Evolutionary conservation across 2,329 filamentous ascomycete species (phyloP).

Genomic region (Lasiodiplodia sp.): DNA sequence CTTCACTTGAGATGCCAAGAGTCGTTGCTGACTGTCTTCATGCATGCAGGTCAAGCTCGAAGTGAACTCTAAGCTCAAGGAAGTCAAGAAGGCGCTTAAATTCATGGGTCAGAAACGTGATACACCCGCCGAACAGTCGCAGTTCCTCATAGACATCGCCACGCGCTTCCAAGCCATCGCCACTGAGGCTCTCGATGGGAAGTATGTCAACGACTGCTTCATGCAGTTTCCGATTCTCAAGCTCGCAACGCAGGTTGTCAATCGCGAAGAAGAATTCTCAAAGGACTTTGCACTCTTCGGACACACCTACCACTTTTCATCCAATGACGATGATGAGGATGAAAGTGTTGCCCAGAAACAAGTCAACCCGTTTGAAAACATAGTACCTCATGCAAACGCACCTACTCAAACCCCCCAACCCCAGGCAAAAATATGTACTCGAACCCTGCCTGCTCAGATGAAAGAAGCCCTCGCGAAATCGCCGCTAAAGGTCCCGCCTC

Average conservation of each 20-base stretch:
- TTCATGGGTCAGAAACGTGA: slow-evolving; percentile 45
- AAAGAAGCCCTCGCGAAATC: too few species aligned
- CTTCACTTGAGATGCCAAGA: not conserved
- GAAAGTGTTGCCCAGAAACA: not conserved
- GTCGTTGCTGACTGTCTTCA: slow-evolving; percentile 37
- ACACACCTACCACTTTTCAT: slow-evolving; percentile 37
- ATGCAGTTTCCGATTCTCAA: slow-evolving; percentile 40
- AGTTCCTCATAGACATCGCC: slow-evolving; percentile 49
- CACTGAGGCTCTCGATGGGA: slow-evolving; percentile 43
- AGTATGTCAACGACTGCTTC: slow-evolving; percentile 48
- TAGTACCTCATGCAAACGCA: too few species aligned
- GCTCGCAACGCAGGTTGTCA: slow-evolving; percentile 44
- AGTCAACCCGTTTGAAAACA: too few species aligned
- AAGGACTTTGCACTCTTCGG: slow-evolving; percentile 37
- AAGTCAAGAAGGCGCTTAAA: slow-evolving; percentile 38
- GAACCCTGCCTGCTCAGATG: too few species aligned
- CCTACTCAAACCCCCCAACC: too few species aligned
- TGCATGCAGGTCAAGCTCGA: slow-evolving; percentile 43
- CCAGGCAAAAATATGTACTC: too few species aligned
- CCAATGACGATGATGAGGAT: not conserved
- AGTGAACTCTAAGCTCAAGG: slow-evolving; percentile 39
- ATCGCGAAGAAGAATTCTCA: slow-evolving; percentile 38
- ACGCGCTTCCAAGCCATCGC: slow-evolving; percentile 49
- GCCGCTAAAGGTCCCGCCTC: too few species aligned
- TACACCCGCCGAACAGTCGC: slow-evolving; percentile 44